Evolutionary conservation across 1,139 yeast genomes (phyloP).

Genomic region (Suzukiozyma palmioleophila): DNA sequence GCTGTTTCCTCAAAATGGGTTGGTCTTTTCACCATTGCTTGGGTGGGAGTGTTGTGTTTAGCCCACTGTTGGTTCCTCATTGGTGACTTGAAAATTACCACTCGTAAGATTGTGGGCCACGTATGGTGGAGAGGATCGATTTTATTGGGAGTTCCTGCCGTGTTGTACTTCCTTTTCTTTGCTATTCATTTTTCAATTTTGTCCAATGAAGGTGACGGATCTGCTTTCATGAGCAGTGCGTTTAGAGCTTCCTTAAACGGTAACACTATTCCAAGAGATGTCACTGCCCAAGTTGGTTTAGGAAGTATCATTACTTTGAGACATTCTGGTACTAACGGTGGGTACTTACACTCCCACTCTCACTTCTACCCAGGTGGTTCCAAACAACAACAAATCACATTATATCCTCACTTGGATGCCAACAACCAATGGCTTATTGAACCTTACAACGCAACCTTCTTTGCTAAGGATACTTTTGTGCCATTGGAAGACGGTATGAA

Average conservation of each 20-base stretch:
- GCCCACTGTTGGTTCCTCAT: slow-evolving; percentile 82
- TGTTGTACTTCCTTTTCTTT: slow-evolving; percentile 69
- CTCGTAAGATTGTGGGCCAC: slow-evolving; percentile 49
- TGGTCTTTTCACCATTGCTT: slow-evolving; percentile 87
- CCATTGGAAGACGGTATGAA: slow-evolving; percentile 74
- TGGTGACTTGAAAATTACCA: slow-evolving; percentile 74
- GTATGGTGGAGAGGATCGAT: slow-evolving; percentile 51
- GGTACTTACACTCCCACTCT: slow-evolving; percentile 90
- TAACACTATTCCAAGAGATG: slow-evolving; percentile 61
- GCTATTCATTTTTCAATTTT: slow-evolving; percentile 74
- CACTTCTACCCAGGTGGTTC: slow-evolving; percentile 88
- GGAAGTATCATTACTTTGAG: slow-evolving; percentile 79
- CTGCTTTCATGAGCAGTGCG: slow-evolving; percentile 84
- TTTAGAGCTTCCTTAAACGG: slow-evolving; percentile 78
- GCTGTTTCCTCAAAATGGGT: slow-evolving; percentile 95
- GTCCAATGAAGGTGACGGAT: slow-evolving; percentile 77
- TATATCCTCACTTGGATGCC: slow-evolving; percentile 86
- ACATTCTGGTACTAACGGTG: slow-evolving; percentile 85
- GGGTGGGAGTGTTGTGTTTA: slow-evolving; percentile 78
- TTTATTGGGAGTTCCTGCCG: slow-evolving; percentile 66
- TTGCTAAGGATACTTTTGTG: slow-evolving; percentile 49
- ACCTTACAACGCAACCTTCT: slow-evolving; percentile 49
- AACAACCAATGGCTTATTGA: slow-evolving; percentile 87
- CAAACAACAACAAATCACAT: slow-evolving; percentile 88
- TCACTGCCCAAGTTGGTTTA: slow-evolving; percentile 79